These are phyloP conservation scores for Pilaira anomala DNA, from an alignment of 192 early-diverging fungal genomes.

Conservation along the genomic window DNA sequence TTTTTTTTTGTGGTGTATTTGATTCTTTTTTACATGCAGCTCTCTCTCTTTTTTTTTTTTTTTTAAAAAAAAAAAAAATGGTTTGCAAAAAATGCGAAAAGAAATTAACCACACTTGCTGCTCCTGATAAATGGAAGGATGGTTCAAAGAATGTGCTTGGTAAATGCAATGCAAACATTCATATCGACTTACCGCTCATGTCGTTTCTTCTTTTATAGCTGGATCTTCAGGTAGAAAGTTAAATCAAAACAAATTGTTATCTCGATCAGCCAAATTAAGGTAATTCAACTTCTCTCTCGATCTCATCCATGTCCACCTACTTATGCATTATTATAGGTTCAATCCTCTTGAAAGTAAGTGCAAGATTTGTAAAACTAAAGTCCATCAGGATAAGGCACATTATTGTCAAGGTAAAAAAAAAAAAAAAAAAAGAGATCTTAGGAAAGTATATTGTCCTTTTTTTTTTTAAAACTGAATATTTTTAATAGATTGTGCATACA, in stretches of 20 bases:
- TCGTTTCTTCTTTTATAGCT: conserved; percentile 2
- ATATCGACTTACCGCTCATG: neutral
- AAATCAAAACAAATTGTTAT: conserved; percentile 59
- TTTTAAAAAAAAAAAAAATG: no score
- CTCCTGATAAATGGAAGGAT: conserved; percentile 65
- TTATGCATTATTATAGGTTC: conserved; percentile 42
- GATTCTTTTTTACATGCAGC: no score
- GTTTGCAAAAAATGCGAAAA: conserved; percentile 61
- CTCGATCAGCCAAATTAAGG: conserved; percentile 51
- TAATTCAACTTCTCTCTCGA: conserved; percentile 12
- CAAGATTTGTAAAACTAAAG: conserved; percentile 55
- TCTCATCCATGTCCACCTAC: conserved; percentile 1
- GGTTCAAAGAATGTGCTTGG: conserved; percentile 53
- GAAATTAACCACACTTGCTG: conserved; percentile 55
- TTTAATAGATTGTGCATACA: conserved; percentile 52
- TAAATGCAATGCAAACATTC: conserved; percentile 14
- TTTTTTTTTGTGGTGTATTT: no score
- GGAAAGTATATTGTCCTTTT: no score
- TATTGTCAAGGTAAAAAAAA: conserved; percentile 58
- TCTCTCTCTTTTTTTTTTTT: no score
- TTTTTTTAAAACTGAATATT: neutral
- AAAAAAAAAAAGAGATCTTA: no score
- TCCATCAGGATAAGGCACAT: conserved; percentile 58
- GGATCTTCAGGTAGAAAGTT: conserved; percentile 46
- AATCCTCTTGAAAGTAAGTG: conserved; percentile 58